Conservation (phyloP, 306 rosid species). For the Lagenaria siceraria region DNA sequence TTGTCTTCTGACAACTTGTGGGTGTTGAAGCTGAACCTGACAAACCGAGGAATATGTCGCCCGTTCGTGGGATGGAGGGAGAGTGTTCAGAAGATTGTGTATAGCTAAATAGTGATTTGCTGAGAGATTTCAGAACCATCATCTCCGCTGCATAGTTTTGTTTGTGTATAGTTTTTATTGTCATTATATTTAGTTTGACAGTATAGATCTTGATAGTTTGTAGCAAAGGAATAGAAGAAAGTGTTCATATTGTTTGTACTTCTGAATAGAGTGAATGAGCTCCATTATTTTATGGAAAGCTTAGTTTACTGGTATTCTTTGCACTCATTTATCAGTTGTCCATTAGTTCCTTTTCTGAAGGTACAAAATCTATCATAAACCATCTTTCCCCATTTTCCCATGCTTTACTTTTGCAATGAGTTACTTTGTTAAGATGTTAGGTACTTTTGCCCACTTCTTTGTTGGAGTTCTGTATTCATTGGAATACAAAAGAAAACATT, state of each 20-base stretch:
- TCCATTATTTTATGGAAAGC: not conserved
- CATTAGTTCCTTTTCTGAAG: not conserved
- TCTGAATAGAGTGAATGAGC: not conserved
- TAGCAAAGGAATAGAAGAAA: slow-evolving; percentile 19
- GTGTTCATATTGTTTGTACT: slow-evolving; percentile 25
- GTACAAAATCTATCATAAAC: not conserved
- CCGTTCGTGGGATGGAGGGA: not conserved
- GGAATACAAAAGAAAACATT: too few species aligned
- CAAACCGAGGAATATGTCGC: not conserved
- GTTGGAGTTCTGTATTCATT: not conserved
- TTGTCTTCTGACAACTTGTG: slow-evolving; percentile 8
- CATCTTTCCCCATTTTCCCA: not conserved
- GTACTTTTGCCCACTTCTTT: not conserved
- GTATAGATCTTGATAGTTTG: slow-evolving; percentile 15
- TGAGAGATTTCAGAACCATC: slow-evolving; percentile 19
- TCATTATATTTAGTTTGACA: slow-evolving; percentile 3
- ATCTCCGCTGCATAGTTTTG: slow-evolving; percentile 29
- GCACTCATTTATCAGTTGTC: not conserved
- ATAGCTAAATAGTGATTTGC: slow-evolving; percentile 29
- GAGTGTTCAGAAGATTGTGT: slow-evolving; percentile 33
- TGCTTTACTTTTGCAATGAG: not conserved
- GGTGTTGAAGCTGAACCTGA: not conserved
- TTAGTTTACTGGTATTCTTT: not conserved
- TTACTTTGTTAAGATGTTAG: not conserved
- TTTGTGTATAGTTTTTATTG: slow-evolving; percentile 35